Base-by-base conservation (phyloP, 2,329 filamentous ascomycete species). In the Pseudopithomyces chartarum region DNA sequence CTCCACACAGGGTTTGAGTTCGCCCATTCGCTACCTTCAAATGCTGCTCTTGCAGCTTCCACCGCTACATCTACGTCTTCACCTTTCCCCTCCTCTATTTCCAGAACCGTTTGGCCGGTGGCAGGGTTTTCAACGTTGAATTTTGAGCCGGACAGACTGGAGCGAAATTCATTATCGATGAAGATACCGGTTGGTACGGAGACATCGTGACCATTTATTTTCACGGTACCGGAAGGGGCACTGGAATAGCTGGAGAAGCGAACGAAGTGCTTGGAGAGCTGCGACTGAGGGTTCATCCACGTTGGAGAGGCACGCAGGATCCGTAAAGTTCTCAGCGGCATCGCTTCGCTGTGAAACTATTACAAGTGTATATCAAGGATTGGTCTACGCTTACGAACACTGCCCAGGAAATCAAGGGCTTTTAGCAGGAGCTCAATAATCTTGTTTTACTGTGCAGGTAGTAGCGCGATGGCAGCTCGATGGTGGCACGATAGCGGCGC, bases 11-110 rank as follows among this genome's bases (percentile, higher is more conserved):
- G 49, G 34, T 44, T 19, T 10, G 68, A 23, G 2, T 58, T 40
- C 39, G 61, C 64, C 69, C 70, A 73, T 55, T 56, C 56, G 12
- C 57, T 54, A 23, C 52, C 51, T 39, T 66, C 66, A 22, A 69
- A 52, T 1, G 69, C 68, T 22, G 55, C 62, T 43, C 61, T 62
- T 13, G 73, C 71, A 48, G 73, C 72, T 29, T 71, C 67, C 6
- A 76, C 73, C 4, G 74, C 68, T 15, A 57, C 64, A 33, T 76
- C 70, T 7, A 76, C 61, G 59, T 78, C 75, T 33, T 73, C 52
- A 3, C 64, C 62, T 6, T 64, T 69, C 6, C 68, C 75, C 26
- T 70, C 72, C 20, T 74, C 64, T 7, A 75, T 69, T 3, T 57
- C 62, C 33, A 65, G 60, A 49, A 76, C 73, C 42, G 67, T 65